A percentile compares a stretch with the other conserved stretches of the same genome.
Evolutionary conservation across 1,139 yeast species (phyloP).

Genomic region (Geotrichum fermentans): DNA sequence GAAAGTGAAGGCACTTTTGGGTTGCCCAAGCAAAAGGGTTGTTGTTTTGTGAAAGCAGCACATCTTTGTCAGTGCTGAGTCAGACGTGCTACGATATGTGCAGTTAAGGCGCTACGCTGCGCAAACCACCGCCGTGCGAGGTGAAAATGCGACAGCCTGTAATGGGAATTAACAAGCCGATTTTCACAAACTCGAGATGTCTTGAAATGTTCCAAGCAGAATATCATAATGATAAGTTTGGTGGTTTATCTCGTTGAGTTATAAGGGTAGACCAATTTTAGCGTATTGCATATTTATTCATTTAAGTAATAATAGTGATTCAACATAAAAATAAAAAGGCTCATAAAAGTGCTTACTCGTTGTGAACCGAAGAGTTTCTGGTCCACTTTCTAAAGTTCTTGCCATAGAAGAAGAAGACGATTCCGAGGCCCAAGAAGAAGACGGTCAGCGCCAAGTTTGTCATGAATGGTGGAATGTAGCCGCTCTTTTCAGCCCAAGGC

Average conservation of each 20-base stretch:
- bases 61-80: constrained; percentile 3
- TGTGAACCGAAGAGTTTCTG: constrained; percentile 1
- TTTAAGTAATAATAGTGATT: too few relatives aligned
- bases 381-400: constrained; percentile 8
- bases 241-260: neutral
- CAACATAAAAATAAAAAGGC: neutral
- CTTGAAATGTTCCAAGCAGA: too few relatives aligned
- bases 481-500: constrained; percentile 41
- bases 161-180: too few relatives aligned
- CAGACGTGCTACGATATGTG: neutral
- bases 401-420: neutral
- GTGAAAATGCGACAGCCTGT: too few relatives aligned
- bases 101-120: too few relatives aligned
- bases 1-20: too few relatives aligned
- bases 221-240: too few relatives aligned
- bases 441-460: constrained; percentile 3
- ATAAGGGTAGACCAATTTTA: neutral
- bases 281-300: neutral
- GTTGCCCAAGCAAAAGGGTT: too few relatives aligned
- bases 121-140: too few relatives aligned
- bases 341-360: neutral
- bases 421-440: neutral
- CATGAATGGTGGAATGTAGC: constrained; percentile 3
- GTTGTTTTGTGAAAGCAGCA: constrained; percentile 2
- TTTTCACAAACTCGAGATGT: too few relatives aligned